Percentiles rank a stretch among this genome's conserved stretches.
Conservation (phyloP, 2,329 filamentous ascomycete genomes). For the Fusarium paranaense region DNA sequence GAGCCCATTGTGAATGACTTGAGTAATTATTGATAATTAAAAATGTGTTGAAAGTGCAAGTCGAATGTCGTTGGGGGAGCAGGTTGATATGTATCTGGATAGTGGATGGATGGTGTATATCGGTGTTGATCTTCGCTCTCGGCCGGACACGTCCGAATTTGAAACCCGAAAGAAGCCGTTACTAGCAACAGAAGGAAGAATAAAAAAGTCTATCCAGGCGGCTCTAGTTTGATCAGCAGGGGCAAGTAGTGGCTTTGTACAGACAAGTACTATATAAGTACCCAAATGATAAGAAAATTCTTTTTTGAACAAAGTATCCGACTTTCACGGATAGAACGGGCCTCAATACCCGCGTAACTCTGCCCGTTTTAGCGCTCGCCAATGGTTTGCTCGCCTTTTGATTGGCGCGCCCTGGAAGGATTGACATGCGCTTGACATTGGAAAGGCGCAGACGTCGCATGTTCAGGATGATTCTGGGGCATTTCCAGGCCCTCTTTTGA, state of each 20-base stretch:
- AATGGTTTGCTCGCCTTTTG: background rate
- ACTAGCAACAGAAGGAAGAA: background rate
- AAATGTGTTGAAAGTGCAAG: background rate
- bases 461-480: constrained; percentile 1
- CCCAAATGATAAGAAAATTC: background rate
- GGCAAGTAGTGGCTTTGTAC: background rate
- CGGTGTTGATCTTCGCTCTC: background rate
- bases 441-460: constrained; percentile 7
- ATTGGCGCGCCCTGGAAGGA: background rate
- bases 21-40: background rate
- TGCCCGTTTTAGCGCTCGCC: constrained; percentile 2
- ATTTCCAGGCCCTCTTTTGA: background rate
- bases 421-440: constrained; percentile 7
- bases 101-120: background rate
- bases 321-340: background rate
- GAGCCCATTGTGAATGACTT: constrained; percentile 53
- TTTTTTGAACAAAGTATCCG: background rate
- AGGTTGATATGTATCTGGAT: background rate
- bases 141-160: background rate
- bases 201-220: background rate
- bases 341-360: background rate
- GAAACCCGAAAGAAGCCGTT: background rate
- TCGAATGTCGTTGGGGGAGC: background rate
- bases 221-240: constrained; percentile 1
- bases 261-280: background rate